Base-by-base conservation (phyloP, 1,284 basidiomycete species). In the Entoloma clypeatum region DNA sequence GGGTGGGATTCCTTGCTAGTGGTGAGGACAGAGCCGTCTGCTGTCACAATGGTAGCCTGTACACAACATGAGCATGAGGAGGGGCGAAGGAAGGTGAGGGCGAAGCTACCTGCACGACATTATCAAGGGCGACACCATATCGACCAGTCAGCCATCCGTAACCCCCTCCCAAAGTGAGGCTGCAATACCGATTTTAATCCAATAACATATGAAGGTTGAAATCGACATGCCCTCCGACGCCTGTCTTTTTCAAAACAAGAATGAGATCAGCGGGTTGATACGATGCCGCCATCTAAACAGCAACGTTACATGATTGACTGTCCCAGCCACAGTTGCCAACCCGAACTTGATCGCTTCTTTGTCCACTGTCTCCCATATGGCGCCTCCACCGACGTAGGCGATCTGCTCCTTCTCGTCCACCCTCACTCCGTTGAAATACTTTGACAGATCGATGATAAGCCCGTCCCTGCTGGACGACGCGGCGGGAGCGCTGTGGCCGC, bases 141-240 rank as follows among this genome's bases (percentile, higher is more conserved):
- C 63, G 50, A 5, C 67, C 62, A 18, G 64, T 69, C 3, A 79
- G 63, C 63, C 61, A 79, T 7, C 80, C 80, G 49, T 68, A 78
- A 3, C 80, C 80, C 4, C 79, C 79, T 14, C 78, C 79, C n/a
- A 81, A 60, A 17, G 65, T 63, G 6, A 79, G 65, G 4, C 75
- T 75, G 17, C 29, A 30, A 30, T 42, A 21, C 11, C 39, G 25
- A 27, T 31, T 25, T 35, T 32, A 36, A 25, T 19, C 8, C 23
- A 38, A 3, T 30, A 13, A 7, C n/a, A 9, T 13, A 16, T 18
- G 29, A 14, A n/a, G 18, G 19, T 7, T 29, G 41, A 7, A 13
- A 14, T 16, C n/a, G 28, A 54, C 65, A 27, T 43, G 73, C 68
- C 73, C 74, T 51, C 68, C 75, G 7, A 77, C 71, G 14, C 77